Base-by-base conservation (phyloP, 139 green algal species). In the Chlamydomonas asymmetrica region DNA sequence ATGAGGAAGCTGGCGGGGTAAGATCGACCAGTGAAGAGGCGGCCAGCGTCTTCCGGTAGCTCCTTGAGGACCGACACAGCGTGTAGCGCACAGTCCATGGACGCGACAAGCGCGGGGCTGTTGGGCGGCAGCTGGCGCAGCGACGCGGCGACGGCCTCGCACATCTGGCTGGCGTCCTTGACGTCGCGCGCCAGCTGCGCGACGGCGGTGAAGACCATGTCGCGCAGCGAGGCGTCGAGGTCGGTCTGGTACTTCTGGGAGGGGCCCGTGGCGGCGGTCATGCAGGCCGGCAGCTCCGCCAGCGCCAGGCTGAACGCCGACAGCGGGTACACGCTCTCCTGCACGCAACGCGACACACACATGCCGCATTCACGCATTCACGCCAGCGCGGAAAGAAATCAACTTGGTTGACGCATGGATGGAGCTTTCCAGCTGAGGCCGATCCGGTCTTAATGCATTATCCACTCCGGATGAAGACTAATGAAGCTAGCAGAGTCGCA, bases 261-360 rank as follows among this genome's bases (percentile, higher is more conserved):
- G n/a, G n/a, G n/a, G 35, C 32, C 7, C 16, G n/a, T 23, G 56
- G 59, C 74, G 6, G 74, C 74, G 4, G 65, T 65, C 35, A 80
- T 65, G 8, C 54, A 65, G 37, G 49, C 50, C 4, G 74, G 74
- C 41, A 80, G 74, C 74, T 80, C 74, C 37, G 71, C 62, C 32
- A 80, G 74, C n/a, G 74, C 66, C 52, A 80, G 54, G 66, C 74
- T 80, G 66, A 80, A 73, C 2, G 74, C 65, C 22, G 74, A 80
- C 65, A 80, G 65, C 39, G 64, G 63, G 41, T 80, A 80, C 23
- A 74, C 66, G 1, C 57, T 35, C 3, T 56, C 37, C 70, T 76
- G 70, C 25, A 45, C 40, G 45, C 10, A 16, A n/a, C n/a, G n/a
- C n/a, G n/a, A n/a, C n/a, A n/a, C n/a, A n/a, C n/a, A n/a, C n/a